Conservation (phyloP, 83 land plant species). For the Picea abies region DNA sequence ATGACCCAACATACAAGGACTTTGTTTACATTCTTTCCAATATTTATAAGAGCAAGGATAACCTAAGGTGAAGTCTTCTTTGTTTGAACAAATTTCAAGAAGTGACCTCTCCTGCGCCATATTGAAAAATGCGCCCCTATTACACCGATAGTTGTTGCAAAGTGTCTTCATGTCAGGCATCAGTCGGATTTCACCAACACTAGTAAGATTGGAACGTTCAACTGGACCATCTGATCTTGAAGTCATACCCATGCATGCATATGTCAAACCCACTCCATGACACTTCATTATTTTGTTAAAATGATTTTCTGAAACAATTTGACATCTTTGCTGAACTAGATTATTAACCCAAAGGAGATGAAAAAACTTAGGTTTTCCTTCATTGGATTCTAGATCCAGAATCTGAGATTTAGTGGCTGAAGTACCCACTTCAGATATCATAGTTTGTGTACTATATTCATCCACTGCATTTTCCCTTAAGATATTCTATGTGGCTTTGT, state of each 20-base stretch:
- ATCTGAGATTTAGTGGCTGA: not conserved
- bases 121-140: too few species aligned
- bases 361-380: constrained; percentile 35
- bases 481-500: constrained; percentile 67
- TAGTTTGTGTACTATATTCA: not conserved
- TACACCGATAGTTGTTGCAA: not conserved
- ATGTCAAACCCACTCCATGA: constrained; percentile 81
- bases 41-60: too few species aligned
- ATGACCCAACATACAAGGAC: too few species aligned
- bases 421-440: not conserved
- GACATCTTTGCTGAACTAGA: constrained; percentile 93
- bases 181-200: constrained; percentile 83
- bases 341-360: constrained; percentile 87
- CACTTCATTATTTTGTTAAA: constrained; percentile 55
- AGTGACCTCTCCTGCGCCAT: too few species aligned
- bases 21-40: too few species aligned
- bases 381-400: not conserved
- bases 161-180: constrained; percentile 84
- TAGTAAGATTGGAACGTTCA: constrained; percentile 62
- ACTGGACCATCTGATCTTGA: constrained; percentile 78
- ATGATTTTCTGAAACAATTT: constrained; percentile 80
- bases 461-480: constrained; percentile 69
- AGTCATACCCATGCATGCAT: constrained; percentile 80
- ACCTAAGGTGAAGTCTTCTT: too few species aligned
- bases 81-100: too few species aligned